Conservation (phyloP, 2,329 filamentous ascomycete species). For the Talaromyces sp. region DNA sequence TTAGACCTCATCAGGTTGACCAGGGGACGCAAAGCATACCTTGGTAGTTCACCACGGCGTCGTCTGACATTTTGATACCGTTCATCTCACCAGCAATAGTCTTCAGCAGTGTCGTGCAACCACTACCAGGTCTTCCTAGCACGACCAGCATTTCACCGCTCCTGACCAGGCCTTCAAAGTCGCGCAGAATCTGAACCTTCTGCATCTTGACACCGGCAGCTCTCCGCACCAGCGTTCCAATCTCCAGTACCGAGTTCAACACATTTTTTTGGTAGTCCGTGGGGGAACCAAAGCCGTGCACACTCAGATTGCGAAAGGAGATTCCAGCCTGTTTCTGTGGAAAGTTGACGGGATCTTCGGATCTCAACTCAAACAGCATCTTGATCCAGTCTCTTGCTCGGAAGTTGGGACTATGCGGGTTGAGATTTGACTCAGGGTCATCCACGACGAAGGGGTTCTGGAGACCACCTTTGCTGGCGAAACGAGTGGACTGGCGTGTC, state of each 20-base stretch:
- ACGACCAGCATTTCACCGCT: constrained; percentile 58
- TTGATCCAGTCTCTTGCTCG: constrained; percentile 46
- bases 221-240: constrained; percentile 33
- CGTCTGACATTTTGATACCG: constrained; percentile 66
- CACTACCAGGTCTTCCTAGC: constrained; percentile 49
- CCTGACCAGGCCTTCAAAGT: constrained; percentile 61
- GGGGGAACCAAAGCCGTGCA: constrained; percentile 42
- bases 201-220: constrained; percentile 37
- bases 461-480: constrained; percentile 9
- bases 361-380: constrained; percentile 34
- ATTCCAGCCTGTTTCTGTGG: constrained; percentile 38
- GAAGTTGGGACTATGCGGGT: constrained; percentile 42
- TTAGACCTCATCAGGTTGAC: not conserved
- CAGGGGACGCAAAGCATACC: constrained; percentile 20
- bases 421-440: constrained; percentile 35
- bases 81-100: constrained; percentile 76
- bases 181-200: constrained; percentile 58
- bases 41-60: constrained; percentile 74
- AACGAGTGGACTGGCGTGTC: constrained; percentile 16
- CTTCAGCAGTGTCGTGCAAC: constrained; percentile 80
- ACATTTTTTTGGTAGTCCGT: constrained; percentile 46
- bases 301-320: constrained; percentile 44
- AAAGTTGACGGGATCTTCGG: constrained; percentile 31
- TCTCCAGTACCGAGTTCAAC: constrained; percentile 36
- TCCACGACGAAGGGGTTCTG: constrained; percentile 37